These are phyloP conservation scores for Sporisorium graminicola DNA, from an alignment of 1,284 basidiomycete species.

Conservation along the genomic window DNA sequence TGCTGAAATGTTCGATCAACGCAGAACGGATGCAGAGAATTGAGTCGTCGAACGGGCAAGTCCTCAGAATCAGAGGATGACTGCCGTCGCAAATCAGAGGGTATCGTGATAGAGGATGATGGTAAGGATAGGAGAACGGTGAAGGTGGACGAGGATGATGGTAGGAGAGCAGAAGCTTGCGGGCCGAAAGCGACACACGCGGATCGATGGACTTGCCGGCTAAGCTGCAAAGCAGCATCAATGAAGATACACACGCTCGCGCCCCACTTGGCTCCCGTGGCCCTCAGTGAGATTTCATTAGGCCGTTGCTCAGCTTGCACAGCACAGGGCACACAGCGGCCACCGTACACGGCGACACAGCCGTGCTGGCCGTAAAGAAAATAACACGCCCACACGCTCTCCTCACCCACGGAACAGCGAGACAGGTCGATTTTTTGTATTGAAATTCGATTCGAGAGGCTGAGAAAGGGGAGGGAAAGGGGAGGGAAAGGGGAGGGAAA, in stretches of 20 bases:
- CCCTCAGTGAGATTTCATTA: too few species aligned
- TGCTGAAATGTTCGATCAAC: not conserved
- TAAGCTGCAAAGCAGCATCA: not conserved
- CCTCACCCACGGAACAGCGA: conserved; percentile 4
- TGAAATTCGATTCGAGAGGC: not conserved
- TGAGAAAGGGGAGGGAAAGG: not conserved
- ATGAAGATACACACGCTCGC: not conserved
- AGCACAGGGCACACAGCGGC: too few species aligned
- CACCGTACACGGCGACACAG: too few species aligned
- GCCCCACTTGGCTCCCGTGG: too few species aligned
- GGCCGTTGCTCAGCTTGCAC: too few species aligned
- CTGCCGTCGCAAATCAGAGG: not conserved
- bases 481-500: not conserved
- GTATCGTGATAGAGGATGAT: not conserved
- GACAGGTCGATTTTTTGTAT: conserved; percentile 3
- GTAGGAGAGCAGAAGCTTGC: not conserved
- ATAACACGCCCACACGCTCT: conserved; percentile 1
- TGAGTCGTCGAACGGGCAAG: not conserved
- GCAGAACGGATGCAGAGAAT: not conserved
- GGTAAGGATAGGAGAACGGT: not conserved
- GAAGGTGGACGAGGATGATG: not conserved
- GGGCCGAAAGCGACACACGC: not conserved
- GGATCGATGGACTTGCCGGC: not conserved
- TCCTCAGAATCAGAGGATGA: not conserved
- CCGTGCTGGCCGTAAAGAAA: conserved; percentile 4